Evolutionary conservation across 192 early-diverging fungal genomes (phyloP).

Genomic region (Coemansia sp.): DNA sequence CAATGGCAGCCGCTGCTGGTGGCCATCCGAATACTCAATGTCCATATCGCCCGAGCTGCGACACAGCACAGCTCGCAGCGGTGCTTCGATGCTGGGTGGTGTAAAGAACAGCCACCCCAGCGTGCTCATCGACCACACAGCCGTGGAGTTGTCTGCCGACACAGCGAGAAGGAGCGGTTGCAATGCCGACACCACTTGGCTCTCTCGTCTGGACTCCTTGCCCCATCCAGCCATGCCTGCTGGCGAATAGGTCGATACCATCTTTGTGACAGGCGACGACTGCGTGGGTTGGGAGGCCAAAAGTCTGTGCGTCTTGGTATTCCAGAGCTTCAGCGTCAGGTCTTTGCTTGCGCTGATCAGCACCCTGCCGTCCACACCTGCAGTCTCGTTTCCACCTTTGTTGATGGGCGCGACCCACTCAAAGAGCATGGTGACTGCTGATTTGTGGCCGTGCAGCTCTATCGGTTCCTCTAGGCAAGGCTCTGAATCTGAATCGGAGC

Average conservation of each 20-base stretch:
- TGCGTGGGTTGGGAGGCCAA: conserved; percentile 28
- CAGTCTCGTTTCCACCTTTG: not conserved
- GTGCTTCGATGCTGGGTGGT: conserved; percentile 19
- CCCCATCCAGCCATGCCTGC: conserved; percentile 12
- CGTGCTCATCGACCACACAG: conserved; percentile 21
- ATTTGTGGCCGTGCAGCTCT: conserved; percentile 25
- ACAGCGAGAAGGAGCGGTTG: conserved; percentile 31
- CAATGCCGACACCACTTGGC: conserved; percentile 2
- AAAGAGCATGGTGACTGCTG: conserved; percentile 22
- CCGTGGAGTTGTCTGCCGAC: conserved; percentile 31
- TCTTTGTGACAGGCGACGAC: conserved; percentile 27
- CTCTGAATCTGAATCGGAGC: not conserved
- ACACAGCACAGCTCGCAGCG: conserved; percentile 14
- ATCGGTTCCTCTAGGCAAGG: not conserved
- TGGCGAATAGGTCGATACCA: too few relatives aligned
- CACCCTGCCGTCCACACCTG: not conserved
- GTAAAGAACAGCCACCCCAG: conserved; percentile 31
- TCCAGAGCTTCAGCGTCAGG: conserved; percentile 42
- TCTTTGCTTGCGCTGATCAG: conserved; percentile 49
- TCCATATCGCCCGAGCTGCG: conserved; percentile 12
- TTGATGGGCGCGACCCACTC: conserved; percentile 26
- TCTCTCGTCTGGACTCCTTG: conserved; percentile 14
- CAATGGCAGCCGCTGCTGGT: conserved; percentile 10
- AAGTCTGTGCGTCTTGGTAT: conserved; percentile 13
- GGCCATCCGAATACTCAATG: conserved; percentile 25